Evolutionary conservation across 2,329 filamentous ascomycete genomes (phyloP).

Genomic region (Colletotrichum sp.): DNA sequence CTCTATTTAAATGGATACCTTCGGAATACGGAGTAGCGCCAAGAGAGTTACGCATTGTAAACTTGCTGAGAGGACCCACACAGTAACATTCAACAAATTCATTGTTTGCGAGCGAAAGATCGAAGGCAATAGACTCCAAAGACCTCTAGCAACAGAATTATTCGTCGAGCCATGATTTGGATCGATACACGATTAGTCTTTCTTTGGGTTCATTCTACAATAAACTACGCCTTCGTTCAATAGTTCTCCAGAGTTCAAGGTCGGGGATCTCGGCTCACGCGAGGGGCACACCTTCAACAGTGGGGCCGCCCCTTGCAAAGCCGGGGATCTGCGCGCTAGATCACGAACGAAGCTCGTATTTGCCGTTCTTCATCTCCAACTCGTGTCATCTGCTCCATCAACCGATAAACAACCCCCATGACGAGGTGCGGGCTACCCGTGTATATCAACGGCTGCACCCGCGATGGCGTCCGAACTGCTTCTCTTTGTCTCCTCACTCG

Average conservation of each 20-base stretch:
- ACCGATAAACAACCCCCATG: neutral
- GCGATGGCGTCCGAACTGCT: no score
- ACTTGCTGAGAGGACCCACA: neutral
- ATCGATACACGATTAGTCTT: neutral
- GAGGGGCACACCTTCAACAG: neutral
- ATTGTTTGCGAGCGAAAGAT: neutral
- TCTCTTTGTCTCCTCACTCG: neutral
- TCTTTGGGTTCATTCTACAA: neutral
- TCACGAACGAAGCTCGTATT: conserved; percentile 13
- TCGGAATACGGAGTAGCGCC: neutral
- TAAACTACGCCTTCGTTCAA: rapidly evolving
- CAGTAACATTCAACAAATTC: rapidly evolving
- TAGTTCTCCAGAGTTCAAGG: neutral
- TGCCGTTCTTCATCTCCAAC: conserved; percentile 8
- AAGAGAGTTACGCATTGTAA: neutral
- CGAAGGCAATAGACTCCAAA: rapidly evolving
- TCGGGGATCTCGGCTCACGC: neutral
- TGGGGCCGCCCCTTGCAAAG: neutral
- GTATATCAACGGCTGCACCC: neutral
- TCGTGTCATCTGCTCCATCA: neutral
- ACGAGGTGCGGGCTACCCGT: neutral
- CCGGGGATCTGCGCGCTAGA: conserved; percentile 2
- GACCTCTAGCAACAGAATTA: no score
- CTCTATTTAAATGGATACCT: neutral
- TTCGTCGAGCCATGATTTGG: neutral